A percentile compares a stretch with the other conserved stretches of the same genome.
Conservation (phyloP, 1,284 basidiomycete species). For the Phlebopus sp. region DNA sequence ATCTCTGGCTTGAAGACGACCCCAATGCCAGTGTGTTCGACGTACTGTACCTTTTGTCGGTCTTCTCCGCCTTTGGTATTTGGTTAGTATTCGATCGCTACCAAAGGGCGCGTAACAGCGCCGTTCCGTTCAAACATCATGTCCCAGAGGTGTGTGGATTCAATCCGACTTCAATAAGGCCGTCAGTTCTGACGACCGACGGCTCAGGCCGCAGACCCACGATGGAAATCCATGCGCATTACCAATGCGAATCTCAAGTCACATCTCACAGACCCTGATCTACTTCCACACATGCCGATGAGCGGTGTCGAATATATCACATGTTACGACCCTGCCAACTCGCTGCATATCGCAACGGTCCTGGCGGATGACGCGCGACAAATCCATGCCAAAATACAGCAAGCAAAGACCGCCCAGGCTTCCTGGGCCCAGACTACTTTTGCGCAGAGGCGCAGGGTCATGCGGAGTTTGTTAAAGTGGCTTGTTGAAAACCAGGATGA, state of each 20-base stretch:
- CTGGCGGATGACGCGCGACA: conserved; percentile 65
- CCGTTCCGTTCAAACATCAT: conserved; percentile 60
- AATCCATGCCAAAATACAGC: conserved; percentile 68
- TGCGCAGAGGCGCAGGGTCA: conserved; percentile 72
- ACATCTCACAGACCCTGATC: conserved; percentile 54
- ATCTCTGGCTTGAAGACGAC: conserved; percentile 44
- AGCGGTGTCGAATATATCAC: conserved; percentile 71
- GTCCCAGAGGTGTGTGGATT: conserved; percentile 53
- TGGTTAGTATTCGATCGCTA: conserved; percentile 74
- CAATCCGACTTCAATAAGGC: neutral
- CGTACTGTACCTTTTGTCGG: conserved; percentile 53
- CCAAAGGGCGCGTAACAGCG: conserved; percentile 66
- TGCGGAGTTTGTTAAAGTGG: conserved; percentile 89
- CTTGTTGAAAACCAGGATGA: conserved; percentile 82
- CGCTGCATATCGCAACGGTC: conserved; percentile 69
- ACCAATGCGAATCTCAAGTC: conserved; percentile 57
- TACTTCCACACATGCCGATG: conserved; percentile 50
- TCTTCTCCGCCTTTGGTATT: conserved; percentile 71
- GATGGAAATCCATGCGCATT: conserved; percentile 55
- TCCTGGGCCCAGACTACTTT: conserved; percentile 75
- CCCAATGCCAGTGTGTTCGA: conserved; percentile 48
- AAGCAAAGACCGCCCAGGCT: conserved; percentile 67
- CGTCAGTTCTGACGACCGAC: conserved; percentile 10
- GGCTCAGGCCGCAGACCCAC: conserved; percentile 50
- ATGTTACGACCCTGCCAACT: conserved; percentile 89